Conservation (phyloP, 352 stramenopile genomes). For the Phytopythium sindhum region DNA sequence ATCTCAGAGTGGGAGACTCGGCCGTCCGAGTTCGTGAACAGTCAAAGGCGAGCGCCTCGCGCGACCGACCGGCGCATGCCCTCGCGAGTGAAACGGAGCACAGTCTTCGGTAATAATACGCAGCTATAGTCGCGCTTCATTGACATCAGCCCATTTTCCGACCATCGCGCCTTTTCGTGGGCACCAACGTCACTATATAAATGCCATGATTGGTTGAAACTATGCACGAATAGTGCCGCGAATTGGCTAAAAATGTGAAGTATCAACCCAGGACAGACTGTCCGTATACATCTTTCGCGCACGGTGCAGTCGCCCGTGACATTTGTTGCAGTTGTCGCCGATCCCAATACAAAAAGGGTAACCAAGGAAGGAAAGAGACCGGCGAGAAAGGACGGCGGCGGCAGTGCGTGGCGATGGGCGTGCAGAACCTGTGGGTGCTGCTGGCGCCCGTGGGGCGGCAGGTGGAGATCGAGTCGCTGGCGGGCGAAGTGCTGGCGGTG, state of each 20-base stretch:
- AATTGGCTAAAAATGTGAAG: not conserved
- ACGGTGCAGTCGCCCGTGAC: not conserved
- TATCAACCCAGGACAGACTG: not conserved
- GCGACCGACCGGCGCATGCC: not conserved
- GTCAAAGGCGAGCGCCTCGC: not conserved
- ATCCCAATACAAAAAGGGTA: too few species aligned
- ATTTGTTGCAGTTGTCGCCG: constrained; percentile 10
- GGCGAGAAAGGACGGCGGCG: not conserved
- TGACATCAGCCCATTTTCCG: not conserved
- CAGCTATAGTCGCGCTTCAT: not conserved
- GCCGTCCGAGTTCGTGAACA: not conserved
- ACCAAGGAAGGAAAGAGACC: not conserved
- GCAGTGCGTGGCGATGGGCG: constrained; percentile 85
- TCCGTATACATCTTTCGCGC: constrained; percentile 1
- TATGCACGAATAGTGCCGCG: not conserved
- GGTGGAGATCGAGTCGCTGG: constrained; percentile 98
- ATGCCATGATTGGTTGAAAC: not conserved
- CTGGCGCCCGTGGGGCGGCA: constrained; percentile 94
- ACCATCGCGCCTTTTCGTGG: not conserved
- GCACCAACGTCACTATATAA: not conserved
- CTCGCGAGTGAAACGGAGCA: not conserved
- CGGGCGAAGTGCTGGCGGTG: constrained; percentile 93
- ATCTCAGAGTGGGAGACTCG: not conserved
- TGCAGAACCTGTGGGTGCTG: constrained; percentile 98
- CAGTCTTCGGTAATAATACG: not conserved